phyloP scores from a whole-genome alignment of 2,329 filamentous ascomycete genomes.

The Fusarium sp. region DNA sequence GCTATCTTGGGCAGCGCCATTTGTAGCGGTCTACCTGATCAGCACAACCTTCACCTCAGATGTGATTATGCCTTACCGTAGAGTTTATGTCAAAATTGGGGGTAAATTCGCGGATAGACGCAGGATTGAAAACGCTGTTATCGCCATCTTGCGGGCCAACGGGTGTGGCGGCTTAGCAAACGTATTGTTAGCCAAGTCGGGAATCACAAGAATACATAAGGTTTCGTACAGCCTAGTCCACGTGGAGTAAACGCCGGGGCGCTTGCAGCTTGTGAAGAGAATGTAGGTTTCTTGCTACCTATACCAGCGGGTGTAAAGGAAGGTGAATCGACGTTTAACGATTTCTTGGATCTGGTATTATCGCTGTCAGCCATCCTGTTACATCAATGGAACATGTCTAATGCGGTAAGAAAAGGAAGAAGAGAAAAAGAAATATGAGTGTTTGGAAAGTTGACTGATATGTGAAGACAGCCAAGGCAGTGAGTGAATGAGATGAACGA shows the following conservation, averaged over 20 bases:
- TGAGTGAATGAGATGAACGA: background rate
- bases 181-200: conserved; percentile 22
- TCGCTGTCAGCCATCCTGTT: conserved; percentile 33
- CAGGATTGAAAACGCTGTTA: conserved; percentile 65
- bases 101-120: conserved; percentile 69
- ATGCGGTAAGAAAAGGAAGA: background rate
- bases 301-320: conserved; percentile 83
- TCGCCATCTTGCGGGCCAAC: conserved; percentile 59
- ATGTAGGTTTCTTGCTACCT: conserved; percentile 75
- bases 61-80: conserved; percentile 54
- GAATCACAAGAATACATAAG: background rate
- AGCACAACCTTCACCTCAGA: conserved; percentile 1
- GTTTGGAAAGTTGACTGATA: background rate
- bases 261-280: conserved; percentile 90
- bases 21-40: conserved; percentile 53
- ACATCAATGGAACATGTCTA: background rate
- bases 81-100: conserved; percentile 67
- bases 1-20: conserved; percentile 63
- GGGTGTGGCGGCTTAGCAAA: conserved; percentile 51
- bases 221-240: conserved; percentile 58
- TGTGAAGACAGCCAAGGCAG: background rate
- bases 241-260: conserved; percentile 88
- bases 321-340: conserved; percentile 94
- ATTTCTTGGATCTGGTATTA: conserved; percentile 70
- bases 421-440: background rate